Evolutionary conservation across 176 grass and related monocot species (phyloP), one percentile per base, ranked within the genome.

Genomic region (Aegilops bicornis): DNA sequence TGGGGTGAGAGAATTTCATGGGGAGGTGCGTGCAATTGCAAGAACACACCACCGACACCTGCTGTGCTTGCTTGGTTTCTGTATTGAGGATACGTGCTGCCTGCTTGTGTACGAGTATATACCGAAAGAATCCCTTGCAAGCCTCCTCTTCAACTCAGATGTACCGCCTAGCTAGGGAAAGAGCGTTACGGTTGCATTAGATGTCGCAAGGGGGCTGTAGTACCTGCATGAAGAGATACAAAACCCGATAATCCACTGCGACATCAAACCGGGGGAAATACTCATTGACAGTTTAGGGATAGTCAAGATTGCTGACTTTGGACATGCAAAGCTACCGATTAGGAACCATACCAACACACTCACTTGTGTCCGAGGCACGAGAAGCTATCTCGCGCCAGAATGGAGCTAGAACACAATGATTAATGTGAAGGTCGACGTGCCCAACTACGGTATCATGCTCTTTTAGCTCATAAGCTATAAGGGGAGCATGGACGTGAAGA

Each of bases 11-110:
- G 91, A 93, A 17, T 93, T 93, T 47, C 85, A 85, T 12, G 47
- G 45, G 52, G 40, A 42, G 9, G 40, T 42, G 40, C 40, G 0
- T 42, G 10, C 37, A 39, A 39, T 39, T 3, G 40, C 40, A 66
- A 64, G n/a, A 64, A 88, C 87, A 1, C 89, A 97, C 68, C 94
- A 93, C 45, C 77, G 80, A 36, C 93, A 97, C 82, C 62, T 97
- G 11, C 83, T 93, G 20, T 27, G 85, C 19, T 64, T 97, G 68
- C 63, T 87, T 8, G 94, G 89, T 15, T 92, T 89, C 64, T 97
- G 88, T 69, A 88, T 87, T 2, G 79, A 97, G 64, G 79, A 76
- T 9, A 84, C 35, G 1, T 52, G 77, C 10, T 72, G 85, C 27
- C 61, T 94, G 14, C 80, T 97, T 83, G 87, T 92, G 10, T 90